Evolutionary conservation across 768 basidiomycete species (phyloP).

Genomic region (Strobilomyces echinocephalus): DNA sequence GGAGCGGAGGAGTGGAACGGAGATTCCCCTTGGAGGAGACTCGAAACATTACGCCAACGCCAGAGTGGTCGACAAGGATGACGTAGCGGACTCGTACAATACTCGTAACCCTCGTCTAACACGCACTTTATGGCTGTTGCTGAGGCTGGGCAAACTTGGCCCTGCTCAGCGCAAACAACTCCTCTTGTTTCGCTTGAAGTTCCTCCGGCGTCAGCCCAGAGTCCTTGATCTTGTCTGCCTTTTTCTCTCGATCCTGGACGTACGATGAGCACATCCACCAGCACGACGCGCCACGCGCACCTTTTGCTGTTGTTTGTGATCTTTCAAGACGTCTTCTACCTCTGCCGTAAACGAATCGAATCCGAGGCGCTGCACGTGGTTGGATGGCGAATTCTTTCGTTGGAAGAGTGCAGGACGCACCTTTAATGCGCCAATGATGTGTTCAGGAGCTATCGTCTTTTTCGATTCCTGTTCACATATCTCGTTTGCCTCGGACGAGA

Average conservation of each 20-base stretch:
- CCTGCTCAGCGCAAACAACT: constrained; percentile 87
- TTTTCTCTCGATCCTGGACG: constrained; percentile 80
- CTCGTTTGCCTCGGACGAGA: constrained; percentile 96
- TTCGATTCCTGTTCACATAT: constrained; percentile 97
- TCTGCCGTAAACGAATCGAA: constrained; percentile 89
- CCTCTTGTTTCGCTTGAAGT: constrained; percentile 80
- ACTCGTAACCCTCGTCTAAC: constrained; percentile 7
- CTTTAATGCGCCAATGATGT: constrained; percentile 88
- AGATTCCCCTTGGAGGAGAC: constrained; percentile 56
- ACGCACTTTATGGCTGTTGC: constrained; percentile 29
- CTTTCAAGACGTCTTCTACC: constrained; percentile 89
- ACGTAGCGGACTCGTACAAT: constrained; percentile 28
- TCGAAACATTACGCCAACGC: constrained; percentile 47
- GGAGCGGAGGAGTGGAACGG: constrained; percentile 58
- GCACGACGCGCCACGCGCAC: constrained; percentile 37
- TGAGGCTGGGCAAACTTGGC: constrained; percentile 68
- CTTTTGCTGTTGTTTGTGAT: constrained; percentile 95
- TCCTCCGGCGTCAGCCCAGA: constrained; percentile 92
- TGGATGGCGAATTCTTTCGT: background rate
- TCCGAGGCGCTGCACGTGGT: constrained; percentile 66
- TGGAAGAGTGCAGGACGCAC: constrained; percentile 36
- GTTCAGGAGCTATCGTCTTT: constrained; percentile 98
- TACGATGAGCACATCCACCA: constrained; percentile 3
- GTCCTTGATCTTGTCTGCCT: constrained; percentile 82
- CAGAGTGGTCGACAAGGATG: constrained; percentile 31